Evolutionary conservation across 768 basidiomycete genomes (phyloP).

Genomic region (Tricholoma hemisulphureum): DNA sequence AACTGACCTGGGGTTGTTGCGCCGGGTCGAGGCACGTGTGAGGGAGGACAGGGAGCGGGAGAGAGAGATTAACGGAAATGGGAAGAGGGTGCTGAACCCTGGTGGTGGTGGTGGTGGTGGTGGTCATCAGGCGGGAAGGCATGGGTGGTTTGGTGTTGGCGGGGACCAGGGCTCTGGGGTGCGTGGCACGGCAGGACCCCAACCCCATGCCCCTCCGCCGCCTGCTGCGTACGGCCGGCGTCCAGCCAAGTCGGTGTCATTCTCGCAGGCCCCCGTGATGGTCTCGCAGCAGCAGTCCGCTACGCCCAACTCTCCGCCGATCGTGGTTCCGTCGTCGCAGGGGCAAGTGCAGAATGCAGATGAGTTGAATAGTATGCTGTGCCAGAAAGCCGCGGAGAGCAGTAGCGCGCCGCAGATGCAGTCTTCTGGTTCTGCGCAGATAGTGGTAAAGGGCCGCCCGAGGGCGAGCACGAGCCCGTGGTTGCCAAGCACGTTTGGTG

Average conservation of each 20-base stretch:
- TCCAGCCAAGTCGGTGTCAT: constrained; percentile 51
- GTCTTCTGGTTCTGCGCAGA: not conserved
- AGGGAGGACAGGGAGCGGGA: constrained; percentile 43
- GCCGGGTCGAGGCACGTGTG: constrained; percentile 59
- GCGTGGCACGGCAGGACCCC: not conserved
- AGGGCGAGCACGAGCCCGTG: constrained; percentile 71
- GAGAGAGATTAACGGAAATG: constrained; percentile 31
- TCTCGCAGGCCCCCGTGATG: constrained; percentile 30
- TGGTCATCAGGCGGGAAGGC: constrained; percentile 4
- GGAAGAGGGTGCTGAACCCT: constrained; percentile 19
- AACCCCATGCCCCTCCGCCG: not conserved
- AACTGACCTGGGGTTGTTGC: constrained; percentile 70
- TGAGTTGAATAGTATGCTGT: too few relatives aligned
- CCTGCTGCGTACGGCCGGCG: constrained; percentile 34
- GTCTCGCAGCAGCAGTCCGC: not conserved
- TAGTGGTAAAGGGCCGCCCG: constrained; percentile 47
- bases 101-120: constrained; percentile 4
- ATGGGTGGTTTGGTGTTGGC: constrained; percentile 7
- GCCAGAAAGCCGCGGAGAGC: not conserved
- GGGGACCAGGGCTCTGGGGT: not conserved
- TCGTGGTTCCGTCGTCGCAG: constrained; percentile 27
- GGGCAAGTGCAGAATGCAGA: not conserved
- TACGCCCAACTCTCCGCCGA: constrained; percentile 14
- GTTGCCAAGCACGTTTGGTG: constrained; percentile 56
- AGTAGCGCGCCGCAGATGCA: constrained; percentile 4